Evolutionary conservation across 2,329 filamentous ascomycete genomes (phyloP).

Genomic region (Epichloe bromicola): DNA sequence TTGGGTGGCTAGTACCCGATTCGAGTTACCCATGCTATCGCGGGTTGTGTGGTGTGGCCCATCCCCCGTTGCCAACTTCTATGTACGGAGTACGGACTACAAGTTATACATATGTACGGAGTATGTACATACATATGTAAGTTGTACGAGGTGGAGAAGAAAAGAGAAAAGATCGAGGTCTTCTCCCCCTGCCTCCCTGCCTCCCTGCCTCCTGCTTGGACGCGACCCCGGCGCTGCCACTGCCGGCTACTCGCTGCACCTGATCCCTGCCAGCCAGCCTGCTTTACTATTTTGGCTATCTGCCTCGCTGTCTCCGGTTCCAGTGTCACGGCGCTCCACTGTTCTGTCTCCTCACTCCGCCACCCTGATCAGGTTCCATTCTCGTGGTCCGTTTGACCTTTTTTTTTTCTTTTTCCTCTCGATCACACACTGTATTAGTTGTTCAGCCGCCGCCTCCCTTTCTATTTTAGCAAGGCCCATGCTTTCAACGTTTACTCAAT

Average conservation of each 20-base stretch:
- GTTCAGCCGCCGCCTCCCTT: not conserved
- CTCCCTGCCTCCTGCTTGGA: not conserved
- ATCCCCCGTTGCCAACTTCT: too few relatives aligned
- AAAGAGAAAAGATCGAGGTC: too few relatives aligned
- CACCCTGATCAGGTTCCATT: not conserved
- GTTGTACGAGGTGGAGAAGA: too few relatives aligned
- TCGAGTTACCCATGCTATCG: too few relatives aligned
- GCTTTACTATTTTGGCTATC: slow-evolving; percentile 1
- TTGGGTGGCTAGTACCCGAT: too few relatives aligned
- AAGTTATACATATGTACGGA: too few relatives aligned
- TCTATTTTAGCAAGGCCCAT: too few relatives aligned
- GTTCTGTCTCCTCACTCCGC: not conserved
- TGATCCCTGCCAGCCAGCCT: not conserved
- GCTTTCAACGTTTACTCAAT: not conserved
- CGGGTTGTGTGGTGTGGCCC: too few relatives aligned
- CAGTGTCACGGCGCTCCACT: not conserved
- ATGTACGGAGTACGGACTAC: too few relatives aligned
- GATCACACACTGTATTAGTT: not conserved
- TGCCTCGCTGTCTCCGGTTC: slow-evolving; percentile 3
- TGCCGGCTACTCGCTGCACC: not conserved
- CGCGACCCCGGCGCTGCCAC: not conserved
- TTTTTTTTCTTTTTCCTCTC: not conserved
- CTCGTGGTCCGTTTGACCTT: not conserved
- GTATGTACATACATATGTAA: too few relatives aligned
- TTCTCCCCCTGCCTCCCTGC: too few relatives aligned